Evolutionary conservation across 192 early-diverging fungal genomes (phyloP).

Genomic region (Glomus cerebriforme): DNA sequence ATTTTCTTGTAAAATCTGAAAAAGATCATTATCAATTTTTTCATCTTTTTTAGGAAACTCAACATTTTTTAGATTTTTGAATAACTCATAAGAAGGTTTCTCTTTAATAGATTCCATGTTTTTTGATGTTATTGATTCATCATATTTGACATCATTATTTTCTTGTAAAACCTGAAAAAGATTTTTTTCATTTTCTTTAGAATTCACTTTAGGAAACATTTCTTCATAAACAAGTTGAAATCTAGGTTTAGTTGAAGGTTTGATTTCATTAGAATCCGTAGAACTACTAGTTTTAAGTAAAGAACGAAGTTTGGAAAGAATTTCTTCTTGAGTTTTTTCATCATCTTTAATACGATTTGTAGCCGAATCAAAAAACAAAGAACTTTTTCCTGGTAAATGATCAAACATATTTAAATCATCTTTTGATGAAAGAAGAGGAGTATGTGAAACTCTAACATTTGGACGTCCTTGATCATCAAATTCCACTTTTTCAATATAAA

Average conservation of each 20-base stretch:
- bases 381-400: background rate
- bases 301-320: background rate
- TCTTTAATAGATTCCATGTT: no score
- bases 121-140: no score
- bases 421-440: background rate
- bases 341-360: background rate
- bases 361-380: conserved; percentile 1
- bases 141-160: no score
- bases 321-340: background rate
- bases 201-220: background rate
- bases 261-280: background rate
- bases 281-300: background rate
- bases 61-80: no score
- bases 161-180: no score
- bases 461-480: conserved; percentile 52
- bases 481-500: conserved; percentile 66
- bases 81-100: no score
- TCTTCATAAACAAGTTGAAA: background rate
- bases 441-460: conserved; percentile 39
- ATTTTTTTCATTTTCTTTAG: background rate
- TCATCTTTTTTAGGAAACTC: no score
- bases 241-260: background rate
- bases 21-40: no score
- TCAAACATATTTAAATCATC: background rate
- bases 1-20: no score